Evolutionary conservation across 2,329 filamentous ascomycete species (phyloP), one percentile per base, ranked within the genome.

Genomic region (Cladosporium sp.): DNA sequence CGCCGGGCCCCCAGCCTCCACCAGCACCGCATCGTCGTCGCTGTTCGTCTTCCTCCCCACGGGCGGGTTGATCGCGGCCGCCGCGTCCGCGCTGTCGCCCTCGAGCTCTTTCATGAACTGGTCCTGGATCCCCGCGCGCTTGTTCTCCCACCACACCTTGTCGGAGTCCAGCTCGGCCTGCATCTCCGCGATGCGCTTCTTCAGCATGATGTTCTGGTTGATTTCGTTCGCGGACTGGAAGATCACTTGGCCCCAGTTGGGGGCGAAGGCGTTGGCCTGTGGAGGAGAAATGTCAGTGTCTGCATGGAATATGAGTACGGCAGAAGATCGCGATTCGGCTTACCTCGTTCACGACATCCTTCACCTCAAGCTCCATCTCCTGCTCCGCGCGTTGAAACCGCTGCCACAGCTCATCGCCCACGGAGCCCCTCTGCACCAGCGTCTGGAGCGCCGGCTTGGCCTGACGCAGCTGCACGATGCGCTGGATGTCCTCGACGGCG

Each of bases 141-240:
- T 87, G 76, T 87, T 87, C 68, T 89, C 88, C 93, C 93, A 98
- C 89, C 90, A 95, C 65, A 85, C 79, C 73, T 87, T 88, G 73
- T 97, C 93, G 38, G 82, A 75, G 9, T 80, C 77, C 1, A 83
- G 76, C 64, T 88, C 85, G 28, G 77, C 74, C 63, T 91, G 84
- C 54, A 95, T 83, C 57, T 90, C 86, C 43, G 84, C 80, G 16
- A 95, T 78, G 46, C 85, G 81, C 59, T 85, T 78, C 60, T 89
- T 87, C 65, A 95, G 80, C 43, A 84, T 74, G 40, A 82, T 80
- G 73, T 96, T 96, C 66, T 89, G 86, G 54, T 87, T 84, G 72
- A 98, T 96, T 72, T 98, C 93, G 72, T 95, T 95, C 52, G 93
- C 93, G 43, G 88, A 91, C 72, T 98, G 93, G 80, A 98, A 98